Evolutionary conservation across 108 stramenopile genomes (phyloP).

Genomic region (Poteriospumella lacustris): DNA sequence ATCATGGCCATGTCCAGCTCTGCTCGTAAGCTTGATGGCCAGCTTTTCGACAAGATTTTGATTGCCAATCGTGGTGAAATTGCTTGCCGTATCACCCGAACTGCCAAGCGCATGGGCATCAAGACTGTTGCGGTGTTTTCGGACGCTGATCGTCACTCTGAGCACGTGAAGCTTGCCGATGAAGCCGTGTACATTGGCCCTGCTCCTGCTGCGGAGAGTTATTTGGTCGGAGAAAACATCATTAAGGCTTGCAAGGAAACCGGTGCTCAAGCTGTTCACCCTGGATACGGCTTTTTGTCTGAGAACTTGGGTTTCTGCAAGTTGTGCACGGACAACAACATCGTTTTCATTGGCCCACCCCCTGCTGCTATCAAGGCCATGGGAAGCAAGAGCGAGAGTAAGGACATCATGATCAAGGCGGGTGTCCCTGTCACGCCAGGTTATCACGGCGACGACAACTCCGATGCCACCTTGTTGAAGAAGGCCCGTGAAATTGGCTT

Average conservation of each 20-base stretch:
- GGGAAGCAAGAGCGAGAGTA: conserved; percentile 61
- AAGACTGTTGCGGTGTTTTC: conserved; percentile 83
- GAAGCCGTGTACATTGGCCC: conserved; percentile 74
- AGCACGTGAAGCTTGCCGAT: conserved; percentile 53
- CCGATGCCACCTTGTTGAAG: conserved; percentile 34
- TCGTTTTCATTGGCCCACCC: conserved; percentile 78
- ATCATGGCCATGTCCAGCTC: no score
- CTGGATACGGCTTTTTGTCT: conserved; percentile 76
- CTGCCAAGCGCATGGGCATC: conserved; percentile 67
- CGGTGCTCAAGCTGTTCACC: conserved; percentile 80
- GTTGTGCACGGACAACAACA: conserved; percentile 16
- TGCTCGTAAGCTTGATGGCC: not conserved
- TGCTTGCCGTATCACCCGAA: conserved; percentile 71
- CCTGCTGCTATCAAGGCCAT: conserved; percentile 69
- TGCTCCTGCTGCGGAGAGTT: conserved; percentile 62
- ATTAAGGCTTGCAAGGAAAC: conserved; percentile 61
- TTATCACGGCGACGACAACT: conserved; percentile 62
- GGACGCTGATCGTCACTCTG: conserved; percentile 64
- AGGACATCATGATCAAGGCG: conserved; percentile 60
- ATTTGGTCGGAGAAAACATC: conserved; percentile 71
- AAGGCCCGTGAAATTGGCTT: conserved; percentile 59
- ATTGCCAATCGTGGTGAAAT: conserved; percentile 92
- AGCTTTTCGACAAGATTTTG: conserved; percentile 67
- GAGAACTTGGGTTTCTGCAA: conserved; percentile 68
- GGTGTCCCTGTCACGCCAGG: conserved; percentile 62